These are phyloP conservation scores for Talaromyces sp. DNA, from an alignment of 2,329 filamentous ascomycete genomes.

Conservation along the genomic window DNA sequence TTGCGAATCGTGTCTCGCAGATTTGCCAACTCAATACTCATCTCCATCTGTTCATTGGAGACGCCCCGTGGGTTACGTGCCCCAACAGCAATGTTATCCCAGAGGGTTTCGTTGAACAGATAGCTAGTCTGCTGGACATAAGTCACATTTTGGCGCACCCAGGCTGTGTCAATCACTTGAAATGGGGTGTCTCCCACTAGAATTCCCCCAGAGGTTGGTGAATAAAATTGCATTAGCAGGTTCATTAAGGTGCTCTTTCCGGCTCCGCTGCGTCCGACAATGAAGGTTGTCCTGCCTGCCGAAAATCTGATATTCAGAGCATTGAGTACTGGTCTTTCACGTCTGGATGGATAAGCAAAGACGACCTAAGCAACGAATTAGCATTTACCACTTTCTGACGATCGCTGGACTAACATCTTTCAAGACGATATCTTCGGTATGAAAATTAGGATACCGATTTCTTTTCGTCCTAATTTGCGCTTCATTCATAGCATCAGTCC, in stretches of 20 bases:
- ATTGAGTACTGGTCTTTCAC: constrained; percentile 57
- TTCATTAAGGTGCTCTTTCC: constrained; percentile 88
- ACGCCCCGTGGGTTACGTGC: constrained; percentile 49
- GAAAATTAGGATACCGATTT: constrained; percentile 38
- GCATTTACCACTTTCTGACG: neutral
- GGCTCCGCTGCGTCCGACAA: constrained; percentile 83
- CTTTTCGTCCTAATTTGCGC: constrained; percentile 21
- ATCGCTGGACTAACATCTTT: constrained; percentile 51
- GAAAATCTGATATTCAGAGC: constrained; percentile 66
- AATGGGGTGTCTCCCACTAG: constrained; percentile 64
- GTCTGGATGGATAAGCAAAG: constrained; percentile 76
- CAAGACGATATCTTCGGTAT: constrained; percentile 66
- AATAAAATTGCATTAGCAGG: constrained; percentile 74
- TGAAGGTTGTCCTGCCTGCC: constrained; percentile 68
- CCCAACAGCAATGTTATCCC: constrained; percentile 74
- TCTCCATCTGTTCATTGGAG: constrained; percentile 54
- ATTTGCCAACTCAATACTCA: constrained; percentile 64
- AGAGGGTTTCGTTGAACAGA: constrained; percentile 77
- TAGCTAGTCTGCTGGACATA: constrained; percentile 78
- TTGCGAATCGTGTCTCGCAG: constrained; percentile 64
- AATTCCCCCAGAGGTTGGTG: constrained; percentile 62
- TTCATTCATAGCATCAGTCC: constrained; percentile 23
- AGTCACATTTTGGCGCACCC: constrained; percentile 74
- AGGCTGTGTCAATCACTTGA: constrained; percentile 60
- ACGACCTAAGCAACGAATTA: constrained; percentile 55